A percentile compares a stretch with the other conserved stretches of the same genome.
phyloP scores from a whole-genome alignment of 345 rosid genomes.

The Populus tremula region DNA sequence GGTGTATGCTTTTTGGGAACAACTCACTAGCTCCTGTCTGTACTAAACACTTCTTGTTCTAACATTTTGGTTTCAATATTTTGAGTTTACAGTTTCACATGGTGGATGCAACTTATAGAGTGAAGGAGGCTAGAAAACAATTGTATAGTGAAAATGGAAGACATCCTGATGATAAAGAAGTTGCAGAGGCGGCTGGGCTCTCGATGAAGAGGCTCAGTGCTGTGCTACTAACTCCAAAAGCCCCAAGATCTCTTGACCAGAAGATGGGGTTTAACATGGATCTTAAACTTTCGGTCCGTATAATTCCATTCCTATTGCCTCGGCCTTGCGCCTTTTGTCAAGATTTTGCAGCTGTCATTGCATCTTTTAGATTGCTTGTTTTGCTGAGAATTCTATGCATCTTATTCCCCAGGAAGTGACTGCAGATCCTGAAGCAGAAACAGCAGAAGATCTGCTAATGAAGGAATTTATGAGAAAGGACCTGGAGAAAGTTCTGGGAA shows the following conservation, averaged over 20 bases:
- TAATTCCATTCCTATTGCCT: background rate
- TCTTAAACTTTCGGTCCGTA: slow-evolving; percentile 77
- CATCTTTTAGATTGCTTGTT: background rate
- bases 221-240: slow-evolving; percentile 72
- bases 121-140: slow-evolving; percentile 83
- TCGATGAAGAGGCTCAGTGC: slow-evolving; percentile 82
- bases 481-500: slow-evolving; percentile 72
- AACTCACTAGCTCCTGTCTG: background rate
- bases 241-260: slow-evolving; percentile 87
- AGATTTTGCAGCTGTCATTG: background rate
- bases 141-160: slow-evolving; percentile 61
- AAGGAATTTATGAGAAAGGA: slow-evolving; percentile 83
- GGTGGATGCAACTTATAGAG: slow-evolving; percentile 89
- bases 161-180: slow-evolving; percentile 74
- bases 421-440: slow-evolving; percentile 73
- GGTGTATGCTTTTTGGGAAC: background rate
- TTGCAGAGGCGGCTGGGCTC: slow-evolving; percentile 83
- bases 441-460: slow-evolving; percentile 62
- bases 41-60: background rate
- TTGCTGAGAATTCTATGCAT: slow-evolving; percentile 3
- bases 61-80: slow-evolving; percentile 1
- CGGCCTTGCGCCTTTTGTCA: background rate
- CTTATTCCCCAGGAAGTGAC: slow-evolving; percentile 61
- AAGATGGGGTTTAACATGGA: slow-evolving; percentile 69
- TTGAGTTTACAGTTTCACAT: slow-evolving; percentile 69